Conservation (phyloP, 2,329 filamentous ascomycete species). For the Aspergillus glaucus region DNA sequence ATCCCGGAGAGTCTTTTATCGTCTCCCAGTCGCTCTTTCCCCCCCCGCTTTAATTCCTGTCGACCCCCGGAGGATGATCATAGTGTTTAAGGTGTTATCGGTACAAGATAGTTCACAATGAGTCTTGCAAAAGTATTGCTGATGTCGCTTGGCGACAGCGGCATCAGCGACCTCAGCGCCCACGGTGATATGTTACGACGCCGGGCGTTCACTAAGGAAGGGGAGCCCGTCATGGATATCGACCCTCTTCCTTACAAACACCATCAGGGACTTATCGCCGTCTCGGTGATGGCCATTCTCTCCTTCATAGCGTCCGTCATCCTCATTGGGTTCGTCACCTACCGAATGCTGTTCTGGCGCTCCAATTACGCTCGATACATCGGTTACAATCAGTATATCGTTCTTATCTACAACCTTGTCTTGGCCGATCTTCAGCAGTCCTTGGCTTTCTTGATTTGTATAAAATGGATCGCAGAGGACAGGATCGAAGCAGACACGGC, state of each 20-base stretch:
- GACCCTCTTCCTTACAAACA: constrained; percentile 29
- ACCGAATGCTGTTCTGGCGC: constrained; percentile 47
- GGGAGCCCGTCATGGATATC: constrained; percentile 19
- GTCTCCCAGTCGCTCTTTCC: background rate
- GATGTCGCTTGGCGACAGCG: background rate
- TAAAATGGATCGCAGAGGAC: constrained; percentile 42
- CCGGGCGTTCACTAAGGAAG: constrained; percentile 1
- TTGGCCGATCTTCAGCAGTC: constrained; percentile 50
- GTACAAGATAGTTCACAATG: background rate
- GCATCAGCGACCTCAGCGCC: background rate
- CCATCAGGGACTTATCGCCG: constrained; percentile 40
- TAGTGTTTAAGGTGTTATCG: background rate
- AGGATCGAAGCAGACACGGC: constrained; percentile 40
- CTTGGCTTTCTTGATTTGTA: constrained; percentile 44
- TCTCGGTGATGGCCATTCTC: constrained; percentile 42
- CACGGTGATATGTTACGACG: background rate
- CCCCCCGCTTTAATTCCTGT: background rate
- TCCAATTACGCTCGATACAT: constrained; percentile 44
- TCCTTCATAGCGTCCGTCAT: constrained; percentile 41
- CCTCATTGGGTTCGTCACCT: constrained; percentile 45
- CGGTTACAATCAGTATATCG: constrained; percentile 50
- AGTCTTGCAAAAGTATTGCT: background rate
- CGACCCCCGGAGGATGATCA: background rate
- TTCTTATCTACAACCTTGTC: constrained; percentile 49
- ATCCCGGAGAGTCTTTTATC: background rate